A percentile compares a stretch with the other conserved stretches of the same genome.
These are phyloP conservation scores for Barnettozyma sucrosica DNA, from an alignment of 805 yeast species.

Conservation along the genomic window DNA sequence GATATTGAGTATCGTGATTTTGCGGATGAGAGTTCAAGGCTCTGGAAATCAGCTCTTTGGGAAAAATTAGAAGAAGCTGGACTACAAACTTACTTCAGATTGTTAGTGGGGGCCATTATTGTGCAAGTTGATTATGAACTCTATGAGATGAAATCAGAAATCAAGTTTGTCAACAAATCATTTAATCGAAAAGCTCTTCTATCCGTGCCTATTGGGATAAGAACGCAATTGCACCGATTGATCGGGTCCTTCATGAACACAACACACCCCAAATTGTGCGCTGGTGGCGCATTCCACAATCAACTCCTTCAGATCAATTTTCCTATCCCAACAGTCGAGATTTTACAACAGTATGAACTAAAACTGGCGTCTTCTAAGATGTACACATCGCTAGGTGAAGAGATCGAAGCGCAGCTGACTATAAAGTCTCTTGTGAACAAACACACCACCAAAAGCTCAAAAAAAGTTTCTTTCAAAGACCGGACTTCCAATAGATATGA, in stretches of 20 bases:
- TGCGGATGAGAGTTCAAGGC: constrained; percentile 36
- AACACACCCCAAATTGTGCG: neutral
- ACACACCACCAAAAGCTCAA: constrained; percentile 8
- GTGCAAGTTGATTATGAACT: constrained; percentile 8
- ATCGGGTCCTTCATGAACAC: neutral
- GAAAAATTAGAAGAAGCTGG: constrained; percentile 7
- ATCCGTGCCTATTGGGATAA: neutral
- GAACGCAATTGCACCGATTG: neutral
- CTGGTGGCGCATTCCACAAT: neutral
- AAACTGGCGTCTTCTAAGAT: constrained; percentile 32
- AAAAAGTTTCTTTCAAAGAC: constrained; percentile 21
- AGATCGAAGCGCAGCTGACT: constrained; percentile 42
- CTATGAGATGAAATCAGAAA: constrained; percentile 3
- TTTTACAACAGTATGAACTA: constrained; percentile 54
- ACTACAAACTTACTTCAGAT: neutral
- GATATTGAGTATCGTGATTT: constrained; percentile 41
- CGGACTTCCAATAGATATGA: constrained; percentile 31
- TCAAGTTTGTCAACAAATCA: neutral
- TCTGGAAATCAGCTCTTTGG: constrained; percentile 21
- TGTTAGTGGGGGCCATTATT: neutral
- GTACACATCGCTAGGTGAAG: constrained; percentile 53
- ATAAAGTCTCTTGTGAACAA: constrained; percentile 29
- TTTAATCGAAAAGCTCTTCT: neutral
- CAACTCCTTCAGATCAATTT: constrained; percentile 44
- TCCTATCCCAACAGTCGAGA: constrained; percentile 53